Evolutionary conservation across 108 stramenopile genomes (phyloP), one percentile per base, ranked within the genome.

Genomic region (Cyclotella sp.): DNA sequence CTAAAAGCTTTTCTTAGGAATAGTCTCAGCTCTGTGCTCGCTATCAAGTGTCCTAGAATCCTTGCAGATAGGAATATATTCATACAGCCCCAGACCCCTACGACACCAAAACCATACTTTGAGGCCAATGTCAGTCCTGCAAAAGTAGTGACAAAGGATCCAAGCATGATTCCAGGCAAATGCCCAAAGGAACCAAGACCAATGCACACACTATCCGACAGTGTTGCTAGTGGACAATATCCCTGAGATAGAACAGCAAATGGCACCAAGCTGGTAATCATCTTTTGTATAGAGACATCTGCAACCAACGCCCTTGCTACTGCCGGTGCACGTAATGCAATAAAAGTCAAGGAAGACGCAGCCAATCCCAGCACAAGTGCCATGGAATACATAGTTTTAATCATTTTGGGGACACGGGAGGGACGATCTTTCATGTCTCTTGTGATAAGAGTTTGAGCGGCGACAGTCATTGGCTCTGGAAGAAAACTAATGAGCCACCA

Each of bases 401-500:
- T 45, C 57, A 80, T 27, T 40, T 70, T 75, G 15, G 79, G 59
- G 4, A 80, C 79, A 29, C 74, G 79, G 43, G 39, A 19, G n/a
- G 42, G 13, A 45, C 68, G 55, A 52, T 63, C 66, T 46, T 69
- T 76, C 58, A 64, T 68, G 60, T 80, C 79, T 11, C 79, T 55
- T 39, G 79, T 72, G 27, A 80, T 72, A 15, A 80, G 54, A 11
- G 71, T 80, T 70, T 80, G 79, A 60, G 73, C 79, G 16, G 74
- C 73, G 15, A 75, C 57, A 16, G 63, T 42, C 68, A 75, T 70
- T 2, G 79, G 74, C 58, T 80, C 79, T 15, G 79, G 79, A 15
- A 80, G 26, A 27, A 73, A 80, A 24, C 68, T 69, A 39, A 80
- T 10, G 9, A 80, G 54, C 79, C 79, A 80, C 79, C 79, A 80